Percentiles rank a stretch among this genome's conserved stretches.
phyloP scores from a whole-genome alignment of 1,139 yeast genomes.

The Kodamaea fungicola region DNA sequence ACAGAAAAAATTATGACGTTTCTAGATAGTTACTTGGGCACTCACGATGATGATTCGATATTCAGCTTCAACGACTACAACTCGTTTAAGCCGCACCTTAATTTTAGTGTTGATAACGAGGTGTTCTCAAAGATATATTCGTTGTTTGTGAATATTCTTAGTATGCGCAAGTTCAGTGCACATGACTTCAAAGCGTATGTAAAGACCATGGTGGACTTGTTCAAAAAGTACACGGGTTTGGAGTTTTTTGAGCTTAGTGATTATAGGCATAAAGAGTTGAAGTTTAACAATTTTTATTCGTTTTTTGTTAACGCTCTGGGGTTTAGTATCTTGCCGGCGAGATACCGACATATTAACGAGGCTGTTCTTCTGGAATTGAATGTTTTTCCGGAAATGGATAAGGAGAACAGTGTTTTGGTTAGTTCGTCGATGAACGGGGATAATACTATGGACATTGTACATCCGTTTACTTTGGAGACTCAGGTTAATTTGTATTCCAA shows the following conservation, averaged over 20 bases:
- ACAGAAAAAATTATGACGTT: conserved; percentile 22
- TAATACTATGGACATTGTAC: background rate
- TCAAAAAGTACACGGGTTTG: conserved; percentile 20
- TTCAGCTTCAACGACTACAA: conserved; percentile 18
- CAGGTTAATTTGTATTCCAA: conserved; percentile 15
- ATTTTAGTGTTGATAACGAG: conserved; percentile 6
- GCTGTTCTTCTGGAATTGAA: conserved; percentile 11
- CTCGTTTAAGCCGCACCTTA: conserved; percentile 5
- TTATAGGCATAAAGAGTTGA: conserved; percentile 17
- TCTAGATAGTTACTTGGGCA: conserved; percentile 19
- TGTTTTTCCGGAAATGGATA: conserved; percentile 13
- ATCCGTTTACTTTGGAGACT: conserved; percentile 15
- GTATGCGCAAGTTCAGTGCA: conserved; percentile 11
- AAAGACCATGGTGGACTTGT: conserved; percentile 22
- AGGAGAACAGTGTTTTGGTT: conserved; percentile 4
- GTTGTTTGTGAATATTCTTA: conserved; percentile 22
- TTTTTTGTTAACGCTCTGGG: conserved; percentile 16
- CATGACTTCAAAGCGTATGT: conserved; percentile 15
- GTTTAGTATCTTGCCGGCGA: conserved; percentile 14
- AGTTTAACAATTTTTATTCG: conserved; percentile 16
- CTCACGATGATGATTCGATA: conserved; percentile 12
- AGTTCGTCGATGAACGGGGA: background rate
- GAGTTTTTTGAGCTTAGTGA: conserved; percentile 22
- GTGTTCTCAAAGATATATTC: conserved; percentile 21
- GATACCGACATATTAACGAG: conserved; percentile 12